Percentiles rank a stretch among this genome's conserved stretches.
These are phyloP conservation scores for Periconia digitata DNA, from an alignment of 2,329 filamentous ascomycete genomes.

Conservation along the genomic window DNA sequence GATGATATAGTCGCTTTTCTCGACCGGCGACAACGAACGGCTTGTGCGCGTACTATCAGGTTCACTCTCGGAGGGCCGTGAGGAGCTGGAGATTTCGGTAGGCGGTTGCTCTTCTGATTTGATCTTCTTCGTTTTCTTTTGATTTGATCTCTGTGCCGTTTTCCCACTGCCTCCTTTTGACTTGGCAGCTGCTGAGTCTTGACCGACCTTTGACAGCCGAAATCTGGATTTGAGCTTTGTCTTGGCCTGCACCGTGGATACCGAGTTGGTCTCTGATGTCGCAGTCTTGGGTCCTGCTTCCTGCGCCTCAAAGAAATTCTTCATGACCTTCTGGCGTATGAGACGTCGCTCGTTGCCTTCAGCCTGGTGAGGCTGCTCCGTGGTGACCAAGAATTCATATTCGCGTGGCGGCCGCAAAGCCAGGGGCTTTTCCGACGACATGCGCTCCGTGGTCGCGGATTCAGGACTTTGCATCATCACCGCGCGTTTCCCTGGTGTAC, in stretches of 20 bases:
- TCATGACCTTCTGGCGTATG: conserved; percentile 31
- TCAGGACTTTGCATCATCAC: too few species aligned
- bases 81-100: background rate
- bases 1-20: background rate
- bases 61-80: too few species aligned
- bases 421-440: background rate
- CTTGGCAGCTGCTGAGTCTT: background rate
- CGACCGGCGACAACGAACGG: background rate
- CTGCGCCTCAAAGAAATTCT: conserved; percentile 28
- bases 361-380: conserved; percentile 22
- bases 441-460: too few species aligned
- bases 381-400: conserved; percentile 32
- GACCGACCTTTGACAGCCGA: conserved; percentile 17
- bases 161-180: background rate
- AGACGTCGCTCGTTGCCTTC: conserved; percentile 19
- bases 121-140: background rate
- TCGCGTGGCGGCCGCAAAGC: conserved; percentile 9
- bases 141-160: background rate
- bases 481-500: too few species aligned
- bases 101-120: background rate
- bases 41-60: background rate
- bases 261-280: conserved; percentile 19
- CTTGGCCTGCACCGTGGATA: conserved; percentile 22
- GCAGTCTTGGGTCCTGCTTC: conserved; percentile 4
- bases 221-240: conserved; percentile 24